phyloP scores from a whole-genome alignment of 768 basidiomycete genomes.

The Podaxis sp. region DNA sequence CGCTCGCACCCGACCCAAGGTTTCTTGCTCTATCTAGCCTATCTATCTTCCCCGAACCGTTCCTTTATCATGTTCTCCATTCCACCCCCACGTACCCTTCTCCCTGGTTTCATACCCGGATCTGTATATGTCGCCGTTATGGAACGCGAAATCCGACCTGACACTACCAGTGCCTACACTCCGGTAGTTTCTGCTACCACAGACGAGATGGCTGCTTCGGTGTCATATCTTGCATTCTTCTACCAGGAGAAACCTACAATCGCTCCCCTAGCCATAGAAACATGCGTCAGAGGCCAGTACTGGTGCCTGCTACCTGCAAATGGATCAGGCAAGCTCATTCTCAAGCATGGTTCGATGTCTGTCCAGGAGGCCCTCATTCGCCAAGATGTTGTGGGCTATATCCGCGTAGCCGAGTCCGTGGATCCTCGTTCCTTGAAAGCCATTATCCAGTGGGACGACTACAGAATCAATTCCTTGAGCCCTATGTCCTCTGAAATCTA shows the following conservation, averaged over 20 bases:
- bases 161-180: background rate
- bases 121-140: conserved; percentile 1
- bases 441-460: background rate
- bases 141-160: background rate
- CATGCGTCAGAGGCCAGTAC: background rate
- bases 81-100: too few relatives aligned
- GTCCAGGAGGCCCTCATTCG: background rate
- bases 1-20: too few relatives aligned
- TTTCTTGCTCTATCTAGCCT: too few relatives aligned
- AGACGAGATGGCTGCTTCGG: background rate
- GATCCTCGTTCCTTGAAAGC: background rate
- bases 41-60: too few relatives aligned
- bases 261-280: background rate
- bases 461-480: background rate
- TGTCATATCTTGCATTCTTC: background rate
- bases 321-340: background rate
- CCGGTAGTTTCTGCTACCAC: too few relatives aligned
- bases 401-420: background rate
- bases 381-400: conserved; percentile 2
- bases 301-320: background rate
- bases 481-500: background rate
- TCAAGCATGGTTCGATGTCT: background rate
- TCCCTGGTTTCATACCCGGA: background rate
- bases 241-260: background rate
- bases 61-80: too few relatives aligned